These are phyloP conservation scores for Dioscorea alata DNA, from an alignment of 106 monocot species.

Conservation along the genomic window DNA sequence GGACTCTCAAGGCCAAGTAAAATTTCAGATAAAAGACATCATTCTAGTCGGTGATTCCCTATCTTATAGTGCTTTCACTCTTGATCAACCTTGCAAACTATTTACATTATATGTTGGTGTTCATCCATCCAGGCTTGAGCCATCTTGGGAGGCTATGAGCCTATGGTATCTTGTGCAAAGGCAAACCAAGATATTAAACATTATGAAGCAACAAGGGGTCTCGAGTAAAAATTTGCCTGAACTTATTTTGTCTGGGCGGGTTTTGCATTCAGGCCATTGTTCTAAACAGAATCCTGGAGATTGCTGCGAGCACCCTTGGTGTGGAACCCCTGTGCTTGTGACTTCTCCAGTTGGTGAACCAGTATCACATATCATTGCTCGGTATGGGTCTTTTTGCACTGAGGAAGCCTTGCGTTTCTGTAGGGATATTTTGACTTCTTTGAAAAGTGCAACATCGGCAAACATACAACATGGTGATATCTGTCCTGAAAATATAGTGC, in stretches of 20 bases:
- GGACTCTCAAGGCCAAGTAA: constrained; percentile 7
- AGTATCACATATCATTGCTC: constrained; percentile 7
- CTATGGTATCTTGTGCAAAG: constrained; percentile 25
- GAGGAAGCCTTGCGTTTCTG: constrained; percentile 17
- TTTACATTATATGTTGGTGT: constrained; percentile 17
- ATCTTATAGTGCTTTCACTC: constrained; percentile 10
- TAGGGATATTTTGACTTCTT: constrained; percentile 14
- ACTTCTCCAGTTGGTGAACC: constrained; percentile 17
- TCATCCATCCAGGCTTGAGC: constrained; percentile 19
- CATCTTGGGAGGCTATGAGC: constrained; percentile 27
- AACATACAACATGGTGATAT: constrained; percentile 18
- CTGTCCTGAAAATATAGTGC: constrained; percentile 22
- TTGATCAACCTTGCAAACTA: constrained; percentile 10
- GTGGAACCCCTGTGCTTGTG: constrained; percentile 22
- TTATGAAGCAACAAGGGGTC: constrained; percentile 19
- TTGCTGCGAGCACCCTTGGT: constrained; percentile 15
- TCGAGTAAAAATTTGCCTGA: constrained; percentile 16
- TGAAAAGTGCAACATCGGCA: constrained; percentile 2
- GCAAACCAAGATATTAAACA: constrained; percentile 21
- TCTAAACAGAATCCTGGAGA: constrained; percentile 5
- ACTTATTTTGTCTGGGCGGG: constrained; percentile 9
- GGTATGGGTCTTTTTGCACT: constrained; percentile 10
- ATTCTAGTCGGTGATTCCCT: background rate
- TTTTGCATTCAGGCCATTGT: constrained; percentile 14
- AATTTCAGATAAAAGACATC: constrained; percentile 24